Base-by-base conservation (phyloP, 2,329 filamentous ascomycete species). In the Didymella sp. region DNA sequence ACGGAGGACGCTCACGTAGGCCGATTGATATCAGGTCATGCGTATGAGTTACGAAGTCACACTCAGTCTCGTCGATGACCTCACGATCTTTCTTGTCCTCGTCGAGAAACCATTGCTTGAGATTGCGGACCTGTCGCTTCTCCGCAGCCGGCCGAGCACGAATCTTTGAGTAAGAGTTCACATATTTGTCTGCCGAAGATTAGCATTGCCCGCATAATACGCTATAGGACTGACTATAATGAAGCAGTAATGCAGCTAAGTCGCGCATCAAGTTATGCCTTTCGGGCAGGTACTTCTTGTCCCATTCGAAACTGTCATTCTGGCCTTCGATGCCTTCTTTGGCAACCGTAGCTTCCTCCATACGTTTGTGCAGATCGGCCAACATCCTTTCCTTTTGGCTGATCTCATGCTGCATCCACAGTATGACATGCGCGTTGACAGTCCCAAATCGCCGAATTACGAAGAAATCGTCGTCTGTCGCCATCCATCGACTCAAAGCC, bases 401-500 rank as follows among this genome's bases (percentile, higher is more conserved):
- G 21, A 72, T 66, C 2, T 54, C 45, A 46, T 70, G 41, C 42
- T 72, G 71, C 56, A 73, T 58, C 45, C 59, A 66, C 5, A 73
- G 45, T 6, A 70, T 59, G 1, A 69, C 61, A 0, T 55, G 54
- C 8, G 65, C 63, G 45, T 71, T 72, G n/a, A 73, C 35, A 21
- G 45, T 62, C 12, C 59, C 60, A 25, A 73, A 73, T 11, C 68
- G 59, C 4, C 71, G 63, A 25, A 74, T 43, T 0, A 74, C 51
- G 27, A 73, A 72, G 37, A 70, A 73, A 44, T 71, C 69, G 30
- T 73, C 59, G 31, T 73, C 69, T 1, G 69, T 70, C 9, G 71
- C 68, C 60, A 73, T 66, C 66, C 63, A 73, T 33, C 47, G 56
- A 25, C 62, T 68, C 37, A 72, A 69, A 0, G 45, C 60, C 33